Percentiles rank a stretch among this genome's conserved stretches.
Evolutionary conservation across 495 filamentous ascomycete species (phyloP).

Genomic region (Hyphodiscus hymeniophilus): DNA sequence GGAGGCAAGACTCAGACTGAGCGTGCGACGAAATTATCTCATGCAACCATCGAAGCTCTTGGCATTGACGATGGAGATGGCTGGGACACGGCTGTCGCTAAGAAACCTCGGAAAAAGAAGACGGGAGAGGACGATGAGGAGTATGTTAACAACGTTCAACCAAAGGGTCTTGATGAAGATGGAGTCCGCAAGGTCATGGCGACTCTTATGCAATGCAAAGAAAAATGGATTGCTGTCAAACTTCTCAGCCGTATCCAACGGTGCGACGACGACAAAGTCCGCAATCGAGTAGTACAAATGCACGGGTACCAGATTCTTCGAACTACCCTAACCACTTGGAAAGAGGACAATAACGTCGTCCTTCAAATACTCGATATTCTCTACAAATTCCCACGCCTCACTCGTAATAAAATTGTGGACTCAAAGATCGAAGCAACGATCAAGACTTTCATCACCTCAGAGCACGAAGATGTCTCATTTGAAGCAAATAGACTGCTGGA

Average conservation of each 20-base stretch:
- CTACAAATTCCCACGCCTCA: constrained; percentile 79
- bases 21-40: constrained; percentile 82
- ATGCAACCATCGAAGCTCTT: constrained; percentile 87
- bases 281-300: constrained; percentile 86
- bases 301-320: constrained; percentile 95
- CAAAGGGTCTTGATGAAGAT: constrained; percentile 74
- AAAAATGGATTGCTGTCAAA: constrained; percentile 99
- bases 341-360: constrained; percentile 79
- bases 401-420: constrained; percentile 93
- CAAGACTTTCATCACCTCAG: constrained; percentile 54
- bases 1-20: constrained; percentile 97
- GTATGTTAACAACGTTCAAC: constrained; percentile 84
- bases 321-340: constrained; percentile 71
- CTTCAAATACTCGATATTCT: constrained; percentile 87
- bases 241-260: constrained; percentile 81
- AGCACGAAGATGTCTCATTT: constrained; percentile 65
- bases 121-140: constrained; percentile 91
- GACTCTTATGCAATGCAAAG: constrained; percentile 95
- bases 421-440: constrained; percentile 91
- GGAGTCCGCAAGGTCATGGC: constrained; percentile 98
- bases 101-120: constrained; percentile 90
- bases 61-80: constrained; percentile 89
- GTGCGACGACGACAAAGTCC: constrained; percentile 82
- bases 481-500: constrained; percentile 66
- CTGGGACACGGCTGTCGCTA: constrained; percentile 84